Evolutionary conservation across 73 alveolate species (phyloP), one percentile per base, ranked within the genome.

Genomic region (Blepharisma japonicum): DNA sequence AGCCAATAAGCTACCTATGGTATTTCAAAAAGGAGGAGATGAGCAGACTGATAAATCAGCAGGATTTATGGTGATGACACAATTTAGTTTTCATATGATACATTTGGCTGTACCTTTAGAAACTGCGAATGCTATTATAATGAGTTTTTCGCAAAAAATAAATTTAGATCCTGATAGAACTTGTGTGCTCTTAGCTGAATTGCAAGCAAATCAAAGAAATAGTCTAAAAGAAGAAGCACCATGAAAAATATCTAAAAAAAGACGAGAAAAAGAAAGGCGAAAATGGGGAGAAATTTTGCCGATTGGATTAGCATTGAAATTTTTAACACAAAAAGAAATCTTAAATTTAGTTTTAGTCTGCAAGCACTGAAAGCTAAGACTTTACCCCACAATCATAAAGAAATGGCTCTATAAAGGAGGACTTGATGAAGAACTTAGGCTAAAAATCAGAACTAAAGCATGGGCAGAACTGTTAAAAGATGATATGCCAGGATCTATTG

Each of bases 61-160:
- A 14, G 74, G 47, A 18, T 61, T 61, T 61, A 61, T 25, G 46
- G 47, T 61, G 47, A 61, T 81, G 66, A 32, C 67, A 6, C 71
- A 72, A 2, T 81, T 71, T 71, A 49, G 25, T n/a, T 81, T 49
- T 55, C 88, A 81, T 54, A 71, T 81, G 71, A 72, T 47, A 3
- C 80, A 81, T 47, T 71, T 81, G 51, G 80, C 79, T 2, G 80
- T 81, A 5, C 55, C 50, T 55, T 49, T 21, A 21, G 83, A 81
- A 42, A 55, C 77, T 9, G 71, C 78, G 5, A 74, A 20, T 23
- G 71, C 71, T 21, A 67, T 81, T 6, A 55, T 81, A 18, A 39
- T 81, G 21, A 21, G 66, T 48, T 74, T 81, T 53, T 74, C 68
- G 0, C 68, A 81, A 53, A 56, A 74, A 27, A 71, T 55, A 25